Percentiles rank a stretch among this genome's conserved stretches.
Conservation (phyloP, 2,329 filamentous ascomycete species). For the Diaporthe amygdali region DNA sequence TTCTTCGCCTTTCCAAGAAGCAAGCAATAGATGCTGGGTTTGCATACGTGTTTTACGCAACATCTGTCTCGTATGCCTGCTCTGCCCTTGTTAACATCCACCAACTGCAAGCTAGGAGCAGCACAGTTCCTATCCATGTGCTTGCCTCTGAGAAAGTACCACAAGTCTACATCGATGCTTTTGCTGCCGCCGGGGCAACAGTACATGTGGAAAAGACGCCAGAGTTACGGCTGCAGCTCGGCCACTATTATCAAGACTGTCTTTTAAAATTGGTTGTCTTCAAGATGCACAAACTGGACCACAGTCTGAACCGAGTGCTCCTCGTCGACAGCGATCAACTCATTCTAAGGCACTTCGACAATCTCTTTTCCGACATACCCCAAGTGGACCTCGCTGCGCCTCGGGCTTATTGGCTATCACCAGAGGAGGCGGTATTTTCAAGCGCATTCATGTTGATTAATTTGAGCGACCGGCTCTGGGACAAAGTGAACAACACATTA, state of each 20-base stretch:
- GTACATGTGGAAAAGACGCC: background rate
- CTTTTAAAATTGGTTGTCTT: constrained; percentile 10
- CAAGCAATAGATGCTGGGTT: background rate
- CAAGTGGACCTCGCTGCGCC: background rate
- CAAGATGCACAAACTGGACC: constrained; percentile 1
- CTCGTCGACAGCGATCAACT: constrained; percentile 5
- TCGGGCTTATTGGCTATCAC: background rate
- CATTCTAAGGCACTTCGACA: background rate
- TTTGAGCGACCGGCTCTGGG: constrained; percentile 8
- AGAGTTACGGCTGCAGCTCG: background rate
- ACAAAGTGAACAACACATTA: background rate
- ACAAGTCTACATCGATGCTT: background rate
- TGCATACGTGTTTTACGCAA: background rate
- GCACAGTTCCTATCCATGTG: background rate
- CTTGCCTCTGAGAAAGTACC: background rate
- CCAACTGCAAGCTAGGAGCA: background rate
- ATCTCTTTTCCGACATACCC: background rate
- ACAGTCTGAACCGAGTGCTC: background rate
- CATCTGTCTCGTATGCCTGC: background rate
- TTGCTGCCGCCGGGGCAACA: background rate
- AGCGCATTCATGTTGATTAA: constrained; percentile 16
- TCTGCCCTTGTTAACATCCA: constrained; percentile 10
- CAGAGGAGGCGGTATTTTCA: background rate
- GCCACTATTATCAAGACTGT: background rate
- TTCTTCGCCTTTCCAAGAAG: background rate